Evolutionary conservation across 1,139 yeast genomes (phyloP).

Genomic region (Suhomyces bokatorum): DNA sequence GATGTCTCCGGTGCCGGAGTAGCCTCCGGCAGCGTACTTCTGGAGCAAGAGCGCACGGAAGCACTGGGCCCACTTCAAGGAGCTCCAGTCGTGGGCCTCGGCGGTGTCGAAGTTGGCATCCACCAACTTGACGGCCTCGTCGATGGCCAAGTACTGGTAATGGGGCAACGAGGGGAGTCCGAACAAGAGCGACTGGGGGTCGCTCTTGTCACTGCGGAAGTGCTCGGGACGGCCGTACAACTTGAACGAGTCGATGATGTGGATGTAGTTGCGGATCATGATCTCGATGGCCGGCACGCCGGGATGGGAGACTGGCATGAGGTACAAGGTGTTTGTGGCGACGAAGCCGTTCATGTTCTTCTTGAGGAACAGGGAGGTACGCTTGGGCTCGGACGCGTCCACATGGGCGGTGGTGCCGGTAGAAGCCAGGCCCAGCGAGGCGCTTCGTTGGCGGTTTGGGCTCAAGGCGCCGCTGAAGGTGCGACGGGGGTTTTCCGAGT

Average conservation of each 20-base stretch:
- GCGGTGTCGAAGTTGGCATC: slow-evolving; percentile 32
- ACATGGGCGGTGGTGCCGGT: slow-evolving; percentile 4
- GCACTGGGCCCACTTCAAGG: slow-evolving; percentile 40
- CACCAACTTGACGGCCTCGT: slow-evolving; percentile 39
- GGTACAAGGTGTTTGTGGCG: slow-evolving; percentile 40
- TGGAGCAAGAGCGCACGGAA: slow-evolving; percentile 26
- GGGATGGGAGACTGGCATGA: slow-evolving; percentile 57
- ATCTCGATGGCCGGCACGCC: slow-evolving; percentile 59
- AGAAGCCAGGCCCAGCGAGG: slow-evolving; percentile 3
- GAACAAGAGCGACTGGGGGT: slow-evolving; percentile 49
- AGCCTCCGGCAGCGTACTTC: slow-evolving; percentile 14
- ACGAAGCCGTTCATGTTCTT: slow-evolving; percentile 34
- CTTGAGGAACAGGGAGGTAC: slow-evolving; percentile 20
- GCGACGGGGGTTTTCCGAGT: slow-evolving; percentile 12
- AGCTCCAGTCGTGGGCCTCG: slow-evolving; percentile 37
- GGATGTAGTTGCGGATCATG: slow-evolving; percentile 55
- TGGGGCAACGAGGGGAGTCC: slow-evolving; percentile 60
- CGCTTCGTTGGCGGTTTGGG: slow-evolving; percentile 10
- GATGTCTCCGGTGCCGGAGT: slow-evolving; percentile 38
- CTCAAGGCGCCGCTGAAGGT: slow-evolving; percentile 10
- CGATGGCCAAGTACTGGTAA: slow-evolving; percentile 47
- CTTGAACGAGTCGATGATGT: slow-evolving; percentile 53
- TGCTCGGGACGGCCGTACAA: slow-evolving; percentile 57
- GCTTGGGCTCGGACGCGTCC: slow-evolving; percentile 13
- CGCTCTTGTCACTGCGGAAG: slow-evolving; percentile 47